These are phyloP conservation scores for Myriosclerotinia duriaeana DNA, from an alignment of 2,329 filamentous ascomycete genomes.

Conservation along the genomic window DNA sequence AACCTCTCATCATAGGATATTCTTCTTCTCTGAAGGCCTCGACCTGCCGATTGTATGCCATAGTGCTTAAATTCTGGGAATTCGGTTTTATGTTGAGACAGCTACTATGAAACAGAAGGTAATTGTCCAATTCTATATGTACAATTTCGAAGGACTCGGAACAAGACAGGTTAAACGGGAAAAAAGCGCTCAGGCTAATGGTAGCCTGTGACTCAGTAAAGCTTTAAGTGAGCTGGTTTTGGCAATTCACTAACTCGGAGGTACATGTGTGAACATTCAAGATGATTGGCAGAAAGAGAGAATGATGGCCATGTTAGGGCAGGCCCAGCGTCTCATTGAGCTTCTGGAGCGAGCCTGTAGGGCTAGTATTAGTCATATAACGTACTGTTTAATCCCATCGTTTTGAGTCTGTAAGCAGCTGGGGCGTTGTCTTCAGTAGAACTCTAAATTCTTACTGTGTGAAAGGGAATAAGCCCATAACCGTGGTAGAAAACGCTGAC, in stretches of 20 bases:
- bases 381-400: slow-evolving; percentile 15
- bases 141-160: background rate
- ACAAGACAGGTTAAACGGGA: slow-evolving; percentile 7
- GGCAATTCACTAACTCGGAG: background rate
- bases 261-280: slow-evolving; percentile 11
- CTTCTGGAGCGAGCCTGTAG: slow-evolving; percentile 4
- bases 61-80: slow-evolving; percentile 15
- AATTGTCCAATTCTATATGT: slow-evolving; percentile 17
- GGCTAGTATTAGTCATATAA: slow-evolving; percentile 20
- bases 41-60: slow-evolving; percentile 56
- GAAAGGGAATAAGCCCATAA: slow-evolving; percentile 4
- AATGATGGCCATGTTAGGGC: slow-evolving; percentile 11
- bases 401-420: slow-evolving; percentile 20
- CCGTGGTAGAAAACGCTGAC: slow-evolving; percentile 5
- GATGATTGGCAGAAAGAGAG: slow-evolving; percentile 15
- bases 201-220: slow-evolving; percentile 14
- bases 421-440: slow-evolving; percentile 8
- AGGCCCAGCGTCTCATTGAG: slow-evolving; percentile 12
- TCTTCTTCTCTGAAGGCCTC: slow-evolving; percentile 58
- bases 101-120: slow-evolving; percentile 4
- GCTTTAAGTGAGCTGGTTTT: slow-evolving; percentile 11
- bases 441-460: slow-evolving; percentile 21
- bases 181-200: slow-evolving; percentile 24
- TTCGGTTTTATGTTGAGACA: slow-evolving; percentile 1
- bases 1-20: slow-evolving; percentile 68